A percentile compares a stretch with the other conserved stretches of the same genome.
Evolutionary conservation across 345 rosid species (phyloP).

Genomic region (Hevea brasiliensis): DNA sequence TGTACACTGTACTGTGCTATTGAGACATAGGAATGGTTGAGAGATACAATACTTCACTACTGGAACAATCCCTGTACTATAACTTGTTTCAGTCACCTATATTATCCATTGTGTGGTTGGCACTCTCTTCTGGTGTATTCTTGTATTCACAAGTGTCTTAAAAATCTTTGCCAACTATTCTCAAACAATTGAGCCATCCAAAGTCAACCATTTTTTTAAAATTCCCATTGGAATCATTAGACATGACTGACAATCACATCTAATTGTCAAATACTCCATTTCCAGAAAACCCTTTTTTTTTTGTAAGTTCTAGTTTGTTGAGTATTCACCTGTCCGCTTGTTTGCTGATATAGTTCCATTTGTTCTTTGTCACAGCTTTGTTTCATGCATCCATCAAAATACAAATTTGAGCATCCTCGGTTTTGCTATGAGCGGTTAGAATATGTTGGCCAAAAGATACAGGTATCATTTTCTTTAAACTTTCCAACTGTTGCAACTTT

Average conservation of each 20-base stretch:
- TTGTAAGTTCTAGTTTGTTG: constrained; percentile 2
- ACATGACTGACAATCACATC: background rate
- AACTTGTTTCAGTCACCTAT: background rate
- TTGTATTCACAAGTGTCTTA: background rate
- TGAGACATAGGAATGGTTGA: background rate
- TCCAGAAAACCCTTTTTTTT: background rate
- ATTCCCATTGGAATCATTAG: background rate
- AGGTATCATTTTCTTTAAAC: constrained; percentile 45
- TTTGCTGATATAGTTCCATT: constrained; percentile 13
- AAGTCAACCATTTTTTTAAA: background rate
- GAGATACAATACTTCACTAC: background rate
- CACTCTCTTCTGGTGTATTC: background rate
- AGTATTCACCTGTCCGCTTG: background rate
- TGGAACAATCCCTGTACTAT: background rate
- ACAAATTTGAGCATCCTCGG: constrained; percentile 91
- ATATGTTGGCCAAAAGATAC: constrained; percentile 92
- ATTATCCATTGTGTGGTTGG: background rate
- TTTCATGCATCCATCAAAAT: constrained; percentile 95
- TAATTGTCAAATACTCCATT: background rate
- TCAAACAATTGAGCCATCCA: background rate
- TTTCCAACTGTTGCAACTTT: background rate
- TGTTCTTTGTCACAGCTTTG: constrained; percentile 57
- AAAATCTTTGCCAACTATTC: background rate
- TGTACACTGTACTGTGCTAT: background rate
- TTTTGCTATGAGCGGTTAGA: constrained; percentile 86